Conservation (phyloP, 1,284 basidiomycete species). For the Malassezia japonica region DNA sequence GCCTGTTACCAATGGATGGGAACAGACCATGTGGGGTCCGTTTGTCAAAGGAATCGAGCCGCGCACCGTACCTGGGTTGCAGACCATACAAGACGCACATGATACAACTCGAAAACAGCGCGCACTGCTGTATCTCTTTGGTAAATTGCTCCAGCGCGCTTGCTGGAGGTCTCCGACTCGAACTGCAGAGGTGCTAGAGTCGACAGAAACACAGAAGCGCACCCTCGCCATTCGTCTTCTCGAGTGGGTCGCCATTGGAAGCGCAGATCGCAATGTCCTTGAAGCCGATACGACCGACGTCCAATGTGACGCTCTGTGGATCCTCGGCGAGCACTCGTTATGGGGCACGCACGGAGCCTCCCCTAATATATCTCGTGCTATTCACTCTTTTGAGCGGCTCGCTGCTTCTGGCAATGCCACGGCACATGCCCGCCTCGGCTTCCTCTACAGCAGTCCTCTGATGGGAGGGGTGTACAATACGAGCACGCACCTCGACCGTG, state of each 20-base stretch:
- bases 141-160: too few species aligned
- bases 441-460: constrained; percentile 28
- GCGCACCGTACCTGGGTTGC: too few species aligned
- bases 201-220: background rate
- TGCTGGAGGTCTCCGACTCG: too few species aligned
- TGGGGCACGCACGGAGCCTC: constrained; percentile 40
- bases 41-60: too few species aligned
- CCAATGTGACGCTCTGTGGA: constrained; percentile 45
- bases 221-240: too few species aligned
- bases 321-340: constrained; percentile 35
- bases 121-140: too few species aligned
- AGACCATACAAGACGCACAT: too few species aligned
- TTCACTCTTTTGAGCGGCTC: constrained; percentile 29
- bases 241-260: too few species aligned
- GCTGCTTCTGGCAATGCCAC: constrained; percentile 32
- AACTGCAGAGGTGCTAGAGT: background rate
- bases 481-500: constrained; percentile 32
- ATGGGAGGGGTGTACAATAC: background rate
- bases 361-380: constrained; percentile 29
- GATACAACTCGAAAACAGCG: too few species aligned
- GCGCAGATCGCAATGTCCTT: too few species aligned
- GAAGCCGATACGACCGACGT: too few species aligned
- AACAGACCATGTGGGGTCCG: constrained; percentile 19
- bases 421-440: constrained; percentile 35
- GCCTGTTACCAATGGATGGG: constrained; percentile 13